These are phyloP conservation scores for Pythium rishiriense DNA, from an alignment of 352 stramenopile species.

Conservation along the genomic window DNA sequence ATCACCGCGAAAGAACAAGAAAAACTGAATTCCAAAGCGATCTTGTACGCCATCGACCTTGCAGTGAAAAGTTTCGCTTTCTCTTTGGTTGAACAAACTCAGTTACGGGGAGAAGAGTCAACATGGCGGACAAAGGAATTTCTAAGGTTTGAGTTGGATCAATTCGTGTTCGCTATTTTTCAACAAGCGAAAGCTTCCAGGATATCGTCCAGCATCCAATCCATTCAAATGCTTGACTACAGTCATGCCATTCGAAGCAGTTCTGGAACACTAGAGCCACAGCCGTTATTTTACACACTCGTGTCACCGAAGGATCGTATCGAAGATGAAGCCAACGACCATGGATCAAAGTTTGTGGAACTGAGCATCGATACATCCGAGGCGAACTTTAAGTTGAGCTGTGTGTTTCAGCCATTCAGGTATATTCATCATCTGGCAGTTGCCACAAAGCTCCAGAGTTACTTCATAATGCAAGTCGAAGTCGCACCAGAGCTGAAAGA, in stretches of 20 bases:
- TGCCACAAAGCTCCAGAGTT: constrained; percentile 59
- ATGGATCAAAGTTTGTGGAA: constrained; percentile 33
- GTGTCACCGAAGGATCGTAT: background rate
- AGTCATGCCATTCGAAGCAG: constrained; percentile 33
- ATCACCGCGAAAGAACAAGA: constrained; percentile 46
- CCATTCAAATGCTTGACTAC: constrained; percentile 70
- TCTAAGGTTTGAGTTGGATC: constrained; percentile 65
- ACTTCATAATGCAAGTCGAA: constrained; percentile 60
- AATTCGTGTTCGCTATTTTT: constrained; percentile 66
- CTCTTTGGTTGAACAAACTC: constrained; percentile 35
- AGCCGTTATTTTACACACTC: constrained; percentile 46
- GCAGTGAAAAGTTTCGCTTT: constrained; percentile 60
- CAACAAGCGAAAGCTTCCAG: constrained; percentile 51
- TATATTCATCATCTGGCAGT: constrained; percentile 77
- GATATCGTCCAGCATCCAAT: constrained; percentile 57
- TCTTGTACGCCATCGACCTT: constrained; percentile 67
- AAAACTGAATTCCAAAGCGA: constrained; percentile 49
- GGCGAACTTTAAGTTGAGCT: constrained; percentile 54
- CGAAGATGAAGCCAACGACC: background rate
- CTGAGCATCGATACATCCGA: constrained; percentile 63
- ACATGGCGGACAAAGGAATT: constrained; percentile 42
- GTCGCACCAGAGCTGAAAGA: constrained; percentile 46
- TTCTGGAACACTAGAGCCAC: constrained; percentile 19
- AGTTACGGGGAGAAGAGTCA: background rate
- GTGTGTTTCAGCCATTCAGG: constrained; percentile 57